A percentile compares a stretch with the other conserved stretches of the same genome.
Conservation (phyloP, 2,329 filamentous ascomycete genomes). For the Trichoderma breve region DNA sequence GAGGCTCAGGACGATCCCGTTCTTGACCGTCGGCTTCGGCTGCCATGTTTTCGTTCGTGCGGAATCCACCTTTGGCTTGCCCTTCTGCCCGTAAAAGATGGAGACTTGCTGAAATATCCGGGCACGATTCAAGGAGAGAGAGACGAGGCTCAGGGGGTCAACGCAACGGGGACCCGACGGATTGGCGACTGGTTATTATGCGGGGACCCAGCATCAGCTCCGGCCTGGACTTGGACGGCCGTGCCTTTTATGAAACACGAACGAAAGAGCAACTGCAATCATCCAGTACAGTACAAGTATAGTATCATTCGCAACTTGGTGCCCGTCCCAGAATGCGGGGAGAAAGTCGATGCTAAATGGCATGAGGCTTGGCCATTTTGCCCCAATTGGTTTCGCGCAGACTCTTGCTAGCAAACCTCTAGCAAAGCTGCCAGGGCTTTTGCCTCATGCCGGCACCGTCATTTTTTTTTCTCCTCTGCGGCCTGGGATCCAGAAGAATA, state of each 20-base stretch:
- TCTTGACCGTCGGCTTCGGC: conserved; percentile 18
- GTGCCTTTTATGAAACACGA: neutral
- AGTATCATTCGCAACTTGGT: neutral
- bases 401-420: neutral
- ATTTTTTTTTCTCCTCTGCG: neutral
- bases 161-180: conserved; percentile 9
- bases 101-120: conserved; percentile 10
- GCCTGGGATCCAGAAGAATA: neutral
- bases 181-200: conserved; percentile 5
- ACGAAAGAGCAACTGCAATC: neutral
- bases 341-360: neutral
- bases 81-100: conserved; percentile 10
- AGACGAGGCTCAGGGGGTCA: neutral
- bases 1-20: conserved; percentile 3
- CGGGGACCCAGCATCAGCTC: neutral
- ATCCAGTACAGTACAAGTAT: neutral
- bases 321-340: conserved; percentile 3
- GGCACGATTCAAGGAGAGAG: neutral
- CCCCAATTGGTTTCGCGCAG: neutral
- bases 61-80: neutral
- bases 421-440: neutral
- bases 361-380: conserved; percentile 7
- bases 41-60: conserved; percentile 2
- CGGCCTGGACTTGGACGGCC: neutral
- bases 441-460: conserved; percentile 4